Evolutionary conservation across 2,329 filamentous ascomycete genomes (phyloP), one percentile per base, ranked within the genome.

Genomic region (Fusarium keratoplasticum): DNA sequence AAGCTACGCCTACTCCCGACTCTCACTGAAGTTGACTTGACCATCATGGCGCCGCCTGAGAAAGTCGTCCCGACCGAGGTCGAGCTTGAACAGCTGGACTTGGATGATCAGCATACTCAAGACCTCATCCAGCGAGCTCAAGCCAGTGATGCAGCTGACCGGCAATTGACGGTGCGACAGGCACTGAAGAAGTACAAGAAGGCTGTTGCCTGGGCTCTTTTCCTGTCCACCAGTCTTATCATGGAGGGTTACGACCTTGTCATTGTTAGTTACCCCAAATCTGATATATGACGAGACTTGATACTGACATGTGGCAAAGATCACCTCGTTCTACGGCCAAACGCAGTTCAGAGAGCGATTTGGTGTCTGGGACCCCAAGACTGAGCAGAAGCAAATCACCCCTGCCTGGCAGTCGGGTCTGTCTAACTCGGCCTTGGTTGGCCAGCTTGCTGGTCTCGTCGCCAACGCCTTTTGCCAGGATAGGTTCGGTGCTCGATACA

Each of bases 361-460:
- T 7, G 73, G 73, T 11, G 44, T 50, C 1, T 67, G 36, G 18
- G 66, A 68, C 27, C 40, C 27, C 1, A n/a, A 20, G 20, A 27
- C 61, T 22, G 79, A 78, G 5, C 73, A 77, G 16, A 85, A 86
- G 47, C 78, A 84, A 52, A 80, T 88, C 22, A 78, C 83, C 0
- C 82, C 84, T 0, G 75, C 82, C 5, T 88, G 86, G 87, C 86
- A 87, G 69, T 83, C 85, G 0, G 86, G 82, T 0, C 77, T 88
- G 0, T 81, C 81, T 5, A 87, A 86, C 25, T 86, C 82, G 3
- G 81, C 83, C 0, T 75, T 82, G 5, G 82, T 85, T 5, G 86
- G 87, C 1, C 82, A 84, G 35, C 83, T 88, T 5, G 40, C 85
- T 1, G 86, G 87, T 1, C 79, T 87, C 2, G 72, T 85, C 18